These are phyloP conservation scores for Penicillium malachiteum DNA, from an alignment of 495 filamentous ascomycete species.

Conservation along the genomic window DNA sequence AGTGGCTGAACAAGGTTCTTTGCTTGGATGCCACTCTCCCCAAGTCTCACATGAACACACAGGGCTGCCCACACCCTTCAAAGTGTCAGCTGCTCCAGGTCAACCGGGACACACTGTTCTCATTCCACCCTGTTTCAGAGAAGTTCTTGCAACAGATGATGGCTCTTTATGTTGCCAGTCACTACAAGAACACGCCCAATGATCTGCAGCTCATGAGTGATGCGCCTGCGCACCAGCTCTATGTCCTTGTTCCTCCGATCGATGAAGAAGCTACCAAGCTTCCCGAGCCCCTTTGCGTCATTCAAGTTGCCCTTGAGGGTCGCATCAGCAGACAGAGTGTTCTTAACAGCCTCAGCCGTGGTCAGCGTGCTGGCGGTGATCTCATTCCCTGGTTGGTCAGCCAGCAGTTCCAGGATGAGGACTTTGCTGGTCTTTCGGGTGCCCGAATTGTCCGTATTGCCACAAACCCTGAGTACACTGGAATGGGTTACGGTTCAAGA, in stretches of 20 bases:
- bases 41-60: constrained; percentile 67
- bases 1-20: constrained; percentile 92
- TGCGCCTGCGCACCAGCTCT: constrained; percentile 95
- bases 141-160: constrained; percentile 99
- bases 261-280: constrained; percentile 72
- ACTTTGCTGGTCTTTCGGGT: constrained; percentile 90
- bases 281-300: constrained; percentile 90
- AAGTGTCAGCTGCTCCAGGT: constrained; percentile 89
- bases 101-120: constrained; percentile 96
- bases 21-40: constrained; percentile 91
- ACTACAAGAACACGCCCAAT: constrained; percentile 98
- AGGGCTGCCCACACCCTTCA: constrained; percentile 85
- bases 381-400: constrained; percentile 97
- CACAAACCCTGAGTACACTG: constrained; percentile 90
- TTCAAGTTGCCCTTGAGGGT: constrained; percentile 94
- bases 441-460: constrained; percentile 93
- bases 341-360: constrained; percentile 81
- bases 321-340: constrained; percentile 92
- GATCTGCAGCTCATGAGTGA: constrained; percentile 98
- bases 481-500: constrained; percentile 91
- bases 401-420: constrained; percentile 97
- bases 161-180: constrained; percentile 93
- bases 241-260: constrained; percentile 87
- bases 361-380: constrained; percentile 88
- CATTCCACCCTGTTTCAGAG: constrained; percentile 95